A percentile compares a stretch with the other conserved stretches of the same genome.
phyloP scores from a whole-genome alignment of 192 early-diverging fungal genomes.

The Rhizophagus sp. region DNA sequence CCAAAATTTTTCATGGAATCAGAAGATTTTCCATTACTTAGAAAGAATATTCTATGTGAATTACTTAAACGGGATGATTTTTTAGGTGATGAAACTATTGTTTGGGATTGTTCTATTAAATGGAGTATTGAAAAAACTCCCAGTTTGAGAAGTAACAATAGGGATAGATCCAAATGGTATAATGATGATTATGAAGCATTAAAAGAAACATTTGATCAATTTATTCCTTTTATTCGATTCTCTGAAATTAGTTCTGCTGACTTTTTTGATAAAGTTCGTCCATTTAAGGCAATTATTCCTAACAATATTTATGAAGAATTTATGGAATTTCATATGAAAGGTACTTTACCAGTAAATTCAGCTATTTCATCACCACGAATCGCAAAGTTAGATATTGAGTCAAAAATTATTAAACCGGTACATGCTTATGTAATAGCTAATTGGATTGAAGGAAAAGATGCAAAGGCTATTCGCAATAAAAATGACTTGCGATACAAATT shows the following conservation, averaged over 20 bases:
- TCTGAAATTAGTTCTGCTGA: neutral
- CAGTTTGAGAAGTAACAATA: neutral
- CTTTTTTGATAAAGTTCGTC: neutral
- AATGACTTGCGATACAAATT: neutral
- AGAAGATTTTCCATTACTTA: no score
- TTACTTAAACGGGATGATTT: neutral
- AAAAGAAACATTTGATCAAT: neutral
- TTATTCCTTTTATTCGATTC: conserved; percentile 10
- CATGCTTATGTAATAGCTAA: neutral
- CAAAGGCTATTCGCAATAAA: neutral
- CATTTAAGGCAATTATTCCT: neutral
- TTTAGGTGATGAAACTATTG: neutral
- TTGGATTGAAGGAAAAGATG: conserved; percentile 3
- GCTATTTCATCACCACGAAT: no score
- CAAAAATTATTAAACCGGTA: conserved; percentile 3
- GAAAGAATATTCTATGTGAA: no score
- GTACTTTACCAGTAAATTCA: no score
- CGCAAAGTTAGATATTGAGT: neutral
- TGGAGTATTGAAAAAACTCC: no score
- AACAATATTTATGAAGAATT: neutral
- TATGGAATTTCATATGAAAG: neutral
- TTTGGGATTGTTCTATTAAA: neutral
- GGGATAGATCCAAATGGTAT: neutral
- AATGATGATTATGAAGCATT: conserved; percentile 1
- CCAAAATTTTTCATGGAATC: no score